These are phyloP conservation scores for Diatrype stigma DNA, from an alignment of 2,329 filamentous ascomycete species.

Conservation along the genomic window DNA sequence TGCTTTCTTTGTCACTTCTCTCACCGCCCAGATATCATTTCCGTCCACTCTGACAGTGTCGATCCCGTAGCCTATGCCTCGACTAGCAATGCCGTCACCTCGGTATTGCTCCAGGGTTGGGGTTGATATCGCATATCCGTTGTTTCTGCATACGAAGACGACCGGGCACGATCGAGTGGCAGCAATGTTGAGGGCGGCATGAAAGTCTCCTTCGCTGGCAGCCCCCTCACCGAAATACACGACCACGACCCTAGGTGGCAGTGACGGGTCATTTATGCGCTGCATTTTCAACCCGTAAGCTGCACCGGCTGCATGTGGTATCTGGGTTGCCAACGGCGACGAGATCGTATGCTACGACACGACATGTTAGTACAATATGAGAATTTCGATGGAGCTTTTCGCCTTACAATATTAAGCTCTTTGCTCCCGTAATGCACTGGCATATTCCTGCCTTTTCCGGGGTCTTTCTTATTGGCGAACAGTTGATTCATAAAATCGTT, in stretches of 20 bases:
- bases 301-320: conserved; percentile 82
- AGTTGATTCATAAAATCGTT: conserved; percentile 94
- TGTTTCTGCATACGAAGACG: conserved; percentile 88
- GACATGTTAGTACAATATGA: conserved; percentile 9
- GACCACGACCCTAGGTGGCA: conserved; percentile 64
- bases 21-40: conserved; percentile 89
- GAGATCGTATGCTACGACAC: conserved; percentile 71
- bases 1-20: conserved; percentile 74
- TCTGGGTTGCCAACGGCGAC: conserved; percentile 81
- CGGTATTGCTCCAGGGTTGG: conserved; percentile 88
- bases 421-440: conserved; percentile 91
- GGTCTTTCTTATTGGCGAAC: conserved; percentile 80
- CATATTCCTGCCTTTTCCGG: conserved; percentile 86
- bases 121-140: conserved; percentile 87
- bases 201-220: conserved; percentile 87
- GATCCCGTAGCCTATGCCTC: conserved; percentile 88
- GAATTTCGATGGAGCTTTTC: not conserved
- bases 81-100: conserved; percentile 83
- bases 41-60: conserved; percentile 89
- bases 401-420: conserved; percentile 73
- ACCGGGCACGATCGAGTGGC: conserved; percentile 84
- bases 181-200: conserved; percentile 85
- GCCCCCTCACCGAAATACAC: conserved; percentile 92
- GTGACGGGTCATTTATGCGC: conserved; percentile 64
- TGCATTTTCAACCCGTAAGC: conserved; percentile 86